phyloP scores from a whole-genome alignment of 345 rosid species.

The Murraya paniculata region DNA sequence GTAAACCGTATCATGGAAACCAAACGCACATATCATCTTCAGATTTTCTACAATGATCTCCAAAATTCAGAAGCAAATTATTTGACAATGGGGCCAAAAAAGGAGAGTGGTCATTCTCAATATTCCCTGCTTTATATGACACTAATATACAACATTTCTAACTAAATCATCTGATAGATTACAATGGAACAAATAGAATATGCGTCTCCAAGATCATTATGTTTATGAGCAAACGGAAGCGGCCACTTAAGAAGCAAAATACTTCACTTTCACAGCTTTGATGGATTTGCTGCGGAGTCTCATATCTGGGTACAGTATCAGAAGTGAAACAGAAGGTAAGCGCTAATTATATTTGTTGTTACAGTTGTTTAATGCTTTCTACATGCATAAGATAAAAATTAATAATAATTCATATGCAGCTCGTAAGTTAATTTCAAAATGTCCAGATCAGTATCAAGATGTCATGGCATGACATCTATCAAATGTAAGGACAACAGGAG shows the following conservation, averaged over 20 bases:
- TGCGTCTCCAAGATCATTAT: background rate
- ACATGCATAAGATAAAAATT: background rate
- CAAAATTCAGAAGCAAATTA: background rate
- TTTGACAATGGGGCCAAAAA: background rate
- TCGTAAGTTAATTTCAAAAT: background rate
- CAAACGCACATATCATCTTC: background rate
- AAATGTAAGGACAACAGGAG: background rate
- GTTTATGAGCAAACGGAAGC: background rate
- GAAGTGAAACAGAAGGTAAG: background rate
- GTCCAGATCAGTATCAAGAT: background rate
- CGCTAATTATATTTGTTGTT: background rate
- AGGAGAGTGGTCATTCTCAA: background rate
- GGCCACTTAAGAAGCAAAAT: background rate
- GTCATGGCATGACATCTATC: background rate
- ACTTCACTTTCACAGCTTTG: slow-evolving; percentile 28
- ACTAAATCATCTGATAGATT: background rate
- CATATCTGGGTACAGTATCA: slow-evolving; percentile 48
- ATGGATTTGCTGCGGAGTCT: slow-evolving; percentile 56
- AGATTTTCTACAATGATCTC: background rate
- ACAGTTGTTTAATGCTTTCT: background rate
- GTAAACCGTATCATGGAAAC: background rate
- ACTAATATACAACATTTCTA: background rate
- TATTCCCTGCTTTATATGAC: background rate
- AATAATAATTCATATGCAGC: background rate
- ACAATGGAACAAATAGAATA: background rate